These are phyloP conservation scores for Tuctoria greenei DNA, from an alignment of 176 grass and related monocot species.

Conservation along the genomic window DNA sequence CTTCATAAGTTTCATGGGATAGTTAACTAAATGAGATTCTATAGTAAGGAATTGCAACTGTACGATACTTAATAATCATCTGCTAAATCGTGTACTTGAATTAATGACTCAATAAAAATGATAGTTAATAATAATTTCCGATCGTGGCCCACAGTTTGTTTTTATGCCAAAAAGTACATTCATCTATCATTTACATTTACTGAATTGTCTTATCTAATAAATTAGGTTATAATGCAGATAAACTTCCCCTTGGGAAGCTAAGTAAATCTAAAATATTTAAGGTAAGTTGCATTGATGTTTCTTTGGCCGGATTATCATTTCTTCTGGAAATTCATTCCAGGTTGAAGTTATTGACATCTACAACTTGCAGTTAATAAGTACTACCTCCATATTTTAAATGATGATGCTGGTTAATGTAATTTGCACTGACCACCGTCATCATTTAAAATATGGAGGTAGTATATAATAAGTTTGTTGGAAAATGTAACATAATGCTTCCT, in stretches of 20 bases:
- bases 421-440: too few species aligned
- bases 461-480: neutral
- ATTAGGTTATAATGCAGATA: conserved; percentile 94
- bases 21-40: conserved; percentile 4
- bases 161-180: conserved; percentile 19
- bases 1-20: conserved; percentile 7
- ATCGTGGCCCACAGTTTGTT: conserved; percentile 16
- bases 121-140: neutral
- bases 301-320: conserved; percentile 17
- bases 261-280: conserved; percentile 95
- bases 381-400: too few species aligned
- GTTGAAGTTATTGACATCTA: conserved; percentile 14
- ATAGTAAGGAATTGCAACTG: conserved; percentile 1
- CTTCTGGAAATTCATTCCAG: conserved; percentile 3
- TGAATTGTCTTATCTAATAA: conserved; percentile 40
- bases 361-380: neutral
- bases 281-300: conserved; percentile 47
- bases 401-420: too few species aligned
- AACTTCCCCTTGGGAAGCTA: conserved; percentile 92
- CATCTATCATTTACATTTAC: conserved; percentile 27
- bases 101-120: neutral
- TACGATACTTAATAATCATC: conserved; percentile 11
- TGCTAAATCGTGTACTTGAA: conserved; percentile 7
- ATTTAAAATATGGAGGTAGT: too few species aligned
- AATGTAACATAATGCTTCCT: conserved; percentile 2